Percentiles rank a stretch among this genome's conserved stretches.
phyloP scores from a whole-genome alignment of 2,329 filamentous ascomycete genomes.

The Hypoxylon sp. region DNA sequence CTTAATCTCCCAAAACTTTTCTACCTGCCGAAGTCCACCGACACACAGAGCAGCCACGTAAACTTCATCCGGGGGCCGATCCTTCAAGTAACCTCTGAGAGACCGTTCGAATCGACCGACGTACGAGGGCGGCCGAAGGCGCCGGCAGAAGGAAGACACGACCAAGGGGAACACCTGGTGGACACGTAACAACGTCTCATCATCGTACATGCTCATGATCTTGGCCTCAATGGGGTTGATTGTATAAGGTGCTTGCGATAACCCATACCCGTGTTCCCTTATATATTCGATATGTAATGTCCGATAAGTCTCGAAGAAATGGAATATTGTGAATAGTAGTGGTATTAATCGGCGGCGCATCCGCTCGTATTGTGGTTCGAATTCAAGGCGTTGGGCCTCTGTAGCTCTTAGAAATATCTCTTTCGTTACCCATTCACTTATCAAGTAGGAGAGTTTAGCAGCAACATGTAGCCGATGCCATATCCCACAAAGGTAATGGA shows the following conservation, averaged over 20 bases:
- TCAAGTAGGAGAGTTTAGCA: conserved; percentile 72
- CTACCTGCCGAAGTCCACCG: conserved; percentile 74
- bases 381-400: conserved; percentile 68
- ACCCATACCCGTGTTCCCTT: conserved; percentile 66
- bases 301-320: conserved; percentile 77
- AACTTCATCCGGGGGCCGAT: conserved; percentile 74
- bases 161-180: conserved; percentile 76
- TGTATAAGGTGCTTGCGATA: conserved; percentile 69
- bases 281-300: conserved; percentile 72
- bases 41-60: conserved; percentile 73
- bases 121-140: conserved; percentile 75
- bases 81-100: conserved; percentile 74
- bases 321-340: conserved; percentile 75
- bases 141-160: conserved; percentile 74
- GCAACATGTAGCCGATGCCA: conserved; percentile 77
- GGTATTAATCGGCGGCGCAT: conserved; percentile 77
- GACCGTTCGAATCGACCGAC: conserved; percentile 74
- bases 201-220: conserved; percentile 76
- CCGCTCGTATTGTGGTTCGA: conserved; percentile 72
- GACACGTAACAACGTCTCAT: conserved; percentile 72
- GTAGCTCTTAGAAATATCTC: conserved; percentile 75
- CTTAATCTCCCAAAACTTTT: conserved; percentile 76
- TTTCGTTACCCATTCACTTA: conserved; percentile 76
- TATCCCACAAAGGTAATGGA: conserved; percentile 74
- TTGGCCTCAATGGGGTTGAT: conserved; percentile 73